These are phyloP conservation scores for Leucocoprinus leucothites DNA, from an alignment of 768 basidiomycete species.

Conservation along the genomic window DNA sequence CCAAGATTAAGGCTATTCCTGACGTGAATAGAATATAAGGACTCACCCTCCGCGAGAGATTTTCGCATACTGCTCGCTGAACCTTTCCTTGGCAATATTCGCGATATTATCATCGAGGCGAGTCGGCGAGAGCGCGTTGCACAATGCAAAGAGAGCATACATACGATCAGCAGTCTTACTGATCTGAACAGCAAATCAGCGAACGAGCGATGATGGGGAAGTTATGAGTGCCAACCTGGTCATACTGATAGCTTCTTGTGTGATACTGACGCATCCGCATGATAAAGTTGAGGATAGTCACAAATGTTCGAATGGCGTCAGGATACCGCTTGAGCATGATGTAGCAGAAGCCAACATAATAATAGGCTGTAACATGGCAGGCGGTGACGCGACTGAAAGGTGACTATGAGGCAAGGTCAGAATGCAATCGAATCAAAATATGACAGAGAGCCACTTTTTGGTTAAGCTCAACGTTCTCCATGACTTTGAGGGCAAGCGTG, in stretches of 20 bases:
- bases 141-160: conserved; percentile 94
- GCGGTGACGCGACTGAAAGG: conserved; percentile 94
- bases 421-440: neutral
- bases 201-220: neutral
- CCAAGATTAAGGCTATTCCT: no score
- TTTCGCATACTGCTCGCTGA: conserved; percentile 85
- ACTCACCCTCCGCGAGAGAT: conserved; percentile 75
- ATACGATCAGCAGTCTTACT: conserved; percentile 97
- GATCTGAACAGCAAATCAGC: conserved; percentile 50
- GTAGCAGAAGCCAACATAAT: conserved; percentile 97
- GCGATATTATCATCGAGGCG: conserved; percentile 93
- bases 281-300: conserved; percentile 91
- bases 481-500: conserved; percentile 89
- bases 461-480: conserved; percentile 91
- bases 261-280: conserved; percentile 96
- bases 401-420: conserved; percentile 40
- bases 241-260: conserved; percentile 94
- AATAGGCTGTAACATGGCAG: conserved; percentile 93
- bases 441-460: conserved; percentile 58
- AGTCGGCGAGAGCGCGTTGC: conserved; percentile 89
- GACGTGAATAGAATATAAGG: neutral
- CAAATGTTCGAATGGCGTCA: conserved; percentile 93
- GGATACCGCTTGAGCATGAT: conserved; percentile 92
- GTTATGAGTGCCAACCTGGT: conserved; percentile 56
- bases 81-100: conserved; percentile 89